Evolutionary conservation across 2,329 filamentous ascomycete species (phyloP).

Genomic region (Chrysosporium keratinophilum): DNA sequence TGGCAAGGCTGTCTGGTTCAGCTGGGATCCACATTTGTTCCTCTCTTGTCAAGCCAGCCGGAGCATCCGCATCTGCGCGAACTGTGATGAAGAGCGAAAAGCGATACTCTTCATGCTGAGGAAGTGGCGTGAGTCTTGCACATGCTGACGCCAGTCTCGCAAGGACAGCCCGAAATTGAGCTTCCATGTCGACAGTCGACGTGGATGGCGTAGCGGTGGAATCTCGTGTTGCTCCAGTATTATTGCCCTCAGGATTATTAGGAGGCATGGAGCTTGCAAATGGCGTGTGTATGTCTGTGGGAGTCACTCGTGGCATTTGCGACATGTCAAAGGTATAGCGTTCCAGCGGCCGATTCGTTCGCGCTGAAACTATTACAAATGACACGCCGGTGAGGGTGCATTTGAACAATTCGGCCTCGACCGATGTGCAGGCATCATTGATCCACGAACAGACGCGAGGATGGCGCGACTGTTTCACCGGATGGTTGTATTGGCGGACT

Average conservation of each 20-base stretch:
- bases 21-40: constrained; percentile 53
- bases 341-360: constrained; percentile 45
- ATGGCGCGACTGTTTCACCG: constrained; percentile 76
- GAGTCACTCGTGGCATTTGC: constrained; percentile 43
- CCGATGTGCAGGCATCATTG: constrained; percentile 63
- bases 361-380: constrained; percentile 46
- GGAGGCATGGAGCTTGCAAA: constrained; percentile 32
- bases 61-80: constrained; percentile 37
- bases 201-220: constrained; percentile 6
- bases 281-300: constrained; percentile 41
- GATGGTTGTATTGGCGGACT: constrained; percentile 69
- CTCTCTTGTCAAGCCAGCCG: constrained; percentile 37
- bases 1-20: constrained; percentile 33
- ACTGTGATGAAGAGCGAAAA: constrained; percentile 43
- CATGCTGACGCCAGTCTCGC: constrained; percentile 36
- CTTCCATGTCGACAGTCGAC: constrained; percentile 35
- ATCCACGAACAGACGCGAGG: constrained; percentile 80
- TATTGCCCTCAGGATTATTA: neutral
- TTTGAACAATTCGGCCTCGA: constrained; percentile 58
- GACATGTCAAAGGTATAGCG: constrained; percentile 52
- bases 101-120: constrained; percentile 39
- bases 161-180: constrained; percentile 41
- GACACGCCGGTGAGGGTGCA: constrained; percentile 46
- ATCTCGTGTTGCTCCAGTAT: neutral
- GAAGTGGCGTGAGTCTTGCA: constrained; percentile 34